Base-by-base conservation (phyloP, 768 basidiomycete genomes). In the Suillus weaverae region DNA sequence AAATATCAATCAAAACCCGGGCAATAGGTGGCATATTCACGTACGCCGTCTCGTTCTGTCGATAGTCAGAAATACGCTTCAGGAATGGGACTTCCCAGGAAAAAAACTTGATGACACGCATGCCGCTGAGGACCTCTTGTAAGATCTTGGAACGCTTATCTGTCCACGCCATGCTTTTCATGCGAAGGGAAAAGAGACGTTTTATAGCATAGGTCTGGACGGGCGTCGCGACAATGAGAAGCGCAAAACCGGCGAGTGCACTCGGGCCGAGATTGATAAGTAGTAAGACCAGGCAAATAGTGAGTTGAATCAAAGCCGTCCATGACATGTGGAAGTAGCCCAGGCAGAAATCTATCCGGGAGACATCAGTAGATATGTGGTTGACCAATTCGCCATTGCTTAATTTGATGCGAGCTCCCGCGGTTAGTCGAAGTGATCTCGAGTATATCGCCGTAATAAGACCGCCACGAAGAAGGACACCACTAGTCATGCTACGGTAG, bases 31-130 rank as follows among this genome's bases (percentile, higher is more conserved):
- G 33, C 18, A 51, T 54, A 4, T 10, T 44, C 55, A 64, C 68
- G 48, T 82, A 91, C 84, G 70, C 74, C 77, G 94, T 86, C 75
- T 97, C 95, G 59, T 84, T 83, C 57, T 78, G 79, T 61, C 96
- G 83, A 70, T 90, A 91, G 48, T 84, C 84, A 36, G 84, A 82
- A 33, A 97, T 84, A 53, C 89, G 86, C 18, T 86, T 79, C 30
- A 97, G 81, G 75, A 94, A 96, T 0, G 95, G 92, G 2, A 76
- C 70, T 71, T 95, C 93, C 93, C 93, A 95, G 6, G 91, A 88
- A 75, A 96, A 96, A 74, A 90, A 89, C 76, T 97, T 97, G 83
- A 97, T 91, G 66, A 97, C 85, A 68, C 92, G 90, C 86, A 97
- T 95, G 1, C 92, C 92, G 16, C 89, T 88, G 0, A 97, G 78